These are phyloP conservation scores for Calonectria crousiana DNA, from an alignment of 2,329 filamentous ascomycete genomes.

Conservation along the genomic window DNA sequence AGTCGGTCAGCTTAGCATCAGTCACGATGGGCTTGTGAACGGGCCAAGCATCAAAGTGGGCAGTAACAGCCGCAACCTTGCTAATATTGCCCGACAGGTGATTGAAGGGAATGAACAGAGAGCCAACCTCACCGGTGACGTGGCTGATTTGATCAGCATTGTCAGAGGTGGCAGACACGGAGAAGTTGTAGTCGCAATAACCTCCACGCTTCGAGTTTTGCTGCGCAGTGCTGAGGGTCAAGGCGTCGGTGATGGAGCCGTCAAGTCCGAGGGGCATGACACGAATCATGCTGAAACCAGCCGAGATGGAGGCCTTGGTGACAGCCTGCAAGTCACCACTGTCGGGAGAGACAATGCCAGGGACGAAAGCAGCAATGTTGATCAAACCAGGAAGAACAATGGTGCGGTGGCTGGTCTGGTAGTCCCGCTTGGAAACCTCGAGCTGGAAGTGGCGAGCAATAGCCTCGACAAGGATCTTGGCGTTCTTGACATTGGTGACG, in stretches of 20 bases:
- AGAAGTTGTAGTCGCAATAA: conserved; percentile 85
- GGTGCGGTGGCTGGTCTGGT: conserved; percentile 88
- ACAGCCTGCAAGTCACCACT: conserved; percentile 77
- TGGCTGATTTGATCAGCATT: conserved; percentile 82
- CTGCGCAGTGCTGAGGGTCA: conserved; percentile 78
- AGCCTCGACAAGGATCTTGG: conserved; percentile 95
- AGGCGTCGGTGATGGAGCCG: conserved; percentile 78
- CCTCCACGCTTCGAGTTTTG: conserved; percentile 75
- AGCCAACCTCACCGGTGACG: conserved; percentile 80
- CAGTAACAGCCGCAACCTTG: conserved; percentile 83
- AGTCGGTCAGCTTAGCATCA: conserved; percentile 82
- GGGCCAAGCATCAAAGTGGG: conserved; percentile 84
- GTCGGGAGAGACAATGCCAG: conserved; percentile 73
- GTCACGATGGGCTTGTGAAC: conserved; percentile 83
- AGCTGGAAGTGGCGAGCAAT: conserved; percentile 91
- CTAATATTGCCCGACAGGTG: conserved; percentile 85
- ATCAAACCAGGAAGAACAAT: conserved; percentile 80
- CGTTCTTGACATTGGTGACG: conserved; percentile 99
- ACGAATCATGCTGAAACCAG: conserved; percentile 85
- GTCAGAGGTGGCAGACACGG: conserved; percentile 77
- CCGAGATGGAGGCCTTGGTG: conserved; percentile 78
- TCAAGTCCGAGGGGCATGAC: conserved; percentile 82
- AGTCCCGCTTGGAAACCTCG: conserved; percentile 86
- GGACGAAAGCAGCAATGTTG: conserved; percentile 85
- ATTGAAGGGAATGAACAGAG: conserved; percentile 87